A percentile compares a stretch with the other conserved stretches of the same genome.
phyloP scores from a whole-genome alignment of 2,329 filamentous ascomycete genomes.

The Didymella sp. region DNA sequence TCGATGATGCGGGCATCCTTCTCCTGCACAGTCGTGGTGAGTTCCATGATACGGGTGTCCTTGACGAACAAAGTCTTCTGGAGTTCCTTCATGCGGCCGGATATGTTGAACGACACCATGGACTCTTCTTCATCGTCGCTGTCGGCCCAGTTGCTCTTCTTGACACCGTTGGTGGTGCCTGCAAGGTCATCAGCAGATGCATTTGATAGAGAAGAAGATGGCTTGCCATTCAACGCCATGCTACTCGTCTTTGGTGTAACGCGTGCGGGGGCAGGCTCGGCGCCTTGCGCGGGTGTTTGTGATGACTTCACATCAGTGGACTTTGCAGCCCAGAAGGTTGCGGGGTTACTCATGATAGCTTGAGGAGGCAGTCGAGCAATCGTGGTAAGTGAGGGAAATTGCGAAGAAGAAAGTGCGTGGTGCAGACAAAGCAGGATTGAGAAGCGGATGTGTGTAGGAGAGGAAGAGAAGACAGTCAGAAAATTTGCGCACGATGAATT shows the following conservation, averaged over 20 bases:
- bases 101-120: slow-evolving; percentile 9
- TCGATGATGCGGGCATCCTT: slow-evolving; percentile 22
- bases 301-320: slow-evolving; percentile 1
- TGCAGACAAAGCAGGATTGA: not conserved
- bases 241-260: not conserved
- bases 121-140: slow-evolving; percentile 31
- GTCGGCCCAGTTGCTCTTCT: slow-evolving; percentile 28
- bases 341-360: not conserved
- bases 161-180: slow-evolving; percentile 13
- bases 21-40: not conserved
- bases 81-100: slow-evolving; percentile 16
- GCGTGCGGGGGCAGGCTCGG: not conserved
- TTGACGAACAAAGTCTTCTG: slow-evolving; percentile 19
- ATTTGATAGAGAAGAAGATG: too few relatives aligned
- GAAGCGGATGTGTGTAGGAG: not conserved
- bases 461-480: not conserved
- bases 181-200: not conserved
- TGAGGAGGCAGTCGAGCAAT: not conserved
- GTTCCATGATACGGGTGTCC: slow-evolving; percentile 9
- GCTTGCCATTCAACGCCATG: not conserved
- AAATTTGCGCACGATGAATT: not conserved
- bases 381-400: not conserved
- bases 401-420: not conserved
- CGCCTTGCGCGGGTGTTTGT: not conserved
- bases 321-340: slow-evolving; percentile 12